Evolutionary conservation across 306 rosid species (phyloP), one percentile per base, ranked within the genome.

Genomic region (Fagus sylvatica): DNA sequence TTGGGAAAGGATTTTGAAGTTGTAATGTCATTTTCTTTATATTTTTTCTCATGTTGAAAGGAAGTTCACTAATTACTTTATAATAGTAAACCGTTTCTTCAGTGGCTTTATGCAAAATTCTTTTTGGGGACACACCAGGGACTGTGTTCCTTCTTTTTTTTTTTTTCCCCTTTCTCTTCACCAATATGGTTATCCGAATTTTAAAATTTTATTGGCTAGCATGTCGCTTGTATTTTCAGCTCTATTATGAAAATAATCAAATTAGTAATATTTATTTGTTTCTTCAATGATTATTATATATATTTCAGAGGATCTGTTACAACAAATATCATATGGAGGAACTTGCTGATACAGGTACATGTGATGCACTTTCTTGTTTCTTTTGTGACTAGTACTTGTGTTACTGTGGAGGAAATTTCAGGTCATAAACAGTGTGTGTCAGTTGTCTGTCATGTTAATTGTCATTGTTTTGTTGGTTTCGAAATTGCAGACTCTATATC

Each of bases 291-390:
- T 66, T 79, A 54, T 78, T 71, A n/a, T 76, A 7, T 73, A 42
- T 69, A 85, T 74, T 74, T 34, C 92, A 94, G 98, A 43, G 97
- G 92, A 76, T 95, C 98, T 59, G 93, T 94, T 6, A 81, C 92
- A 61, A 87, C 97, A 65, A 94, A 94, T 76, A 84, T 92, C 62
- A 90, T 94, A 95, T 92, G 98, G 98, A 90, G 97, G 84, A 94
- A 94, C 77, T 81, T 94, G 83, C 79, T 92, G 79, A 67, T 94
- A 71, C 98, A 94, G 97, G 98, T 92, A 85, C 69, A 19, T 53
- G 59, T 8, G 28, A n/a, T n/a, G n/a, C n/a, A n/a, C 40, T 36
- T 77, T 78, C 74, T 72, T 71, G 83, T 78, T 32, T 60, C 43
- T 69, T 54, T 3, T 60, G 33, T 30, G 49, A 7, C 9, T 43